Percentiles rank a stretch among this genome's conserved stretches.
These are phyloP conservation scores for Sicyos edulis DNA, from an alignment of 306 rosid genomes.

Conservation along the genomic window DNA sequence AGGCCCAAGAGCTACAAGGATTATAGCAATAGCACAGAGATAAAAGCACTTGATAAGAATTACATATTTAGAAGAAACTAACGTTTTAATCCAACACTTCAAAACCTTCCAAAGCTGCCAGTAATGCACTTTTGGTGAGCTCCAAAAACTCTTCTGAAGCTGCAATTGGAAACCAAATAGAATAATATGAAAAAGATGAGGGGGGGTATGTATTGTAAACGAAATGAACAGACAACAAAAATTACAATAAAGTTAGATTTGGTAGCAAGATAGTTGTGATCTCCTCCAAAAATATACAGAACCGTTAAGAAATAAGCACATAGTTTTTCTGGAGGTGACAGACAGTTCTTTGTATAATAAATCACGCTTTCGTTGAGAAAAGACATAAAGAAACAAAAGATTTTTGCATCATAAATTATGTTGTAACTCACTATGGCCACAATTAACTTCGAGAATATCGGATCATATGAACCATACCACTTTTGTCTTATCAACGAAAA, in stretches of 20 bases:
- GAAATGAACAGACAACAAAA: background rate
- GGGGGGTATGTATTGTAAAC: background rate
- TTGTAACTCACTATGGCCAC: background rate
- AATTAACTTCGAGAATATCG: background rate
- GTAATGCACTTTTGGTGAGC: conserved; percentile 83
- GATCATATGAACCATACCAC: too few relatives aligned
- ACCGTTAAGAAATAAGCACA: background rate
- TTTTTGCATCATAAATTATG: background rate
- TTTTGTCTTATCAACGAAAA: too few relatives aligned
- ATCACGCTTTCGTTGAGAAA: too few relatives aligned
- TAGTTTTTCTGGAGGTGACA: background rate
- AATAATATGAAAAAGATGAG: conserved; percentile 4
- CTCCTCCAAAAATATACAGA: too few relatives aligned
- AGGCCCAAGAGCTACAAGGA: conserved; percentile 72
- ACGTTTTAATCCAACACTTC: conserved; percentile 22
- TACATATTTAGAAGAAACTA: background rate
- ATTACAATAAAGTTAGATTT: background rate
- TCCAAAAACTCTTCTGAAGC: conserved; percentile 97
- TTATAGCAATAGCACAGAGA: conserved; percentile 18
- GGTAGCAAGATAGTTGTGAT: too few relatives aligned
- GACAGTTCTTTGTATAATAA: too few relatives aligned
- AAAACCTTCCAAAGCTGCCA: conserved; percentile 91
- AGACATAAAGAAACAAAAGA: too few relatives aligned
- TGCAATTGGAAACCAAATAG: conserved; percentile 39
- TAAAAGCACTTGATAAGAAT: conserved; percentile 21